These are phyloP conservation scores for Sodiomyces alkalinus DNA, from an alignment of 2,329 filamentous ascomycete species.

Conservation along the genomic window DNA sequence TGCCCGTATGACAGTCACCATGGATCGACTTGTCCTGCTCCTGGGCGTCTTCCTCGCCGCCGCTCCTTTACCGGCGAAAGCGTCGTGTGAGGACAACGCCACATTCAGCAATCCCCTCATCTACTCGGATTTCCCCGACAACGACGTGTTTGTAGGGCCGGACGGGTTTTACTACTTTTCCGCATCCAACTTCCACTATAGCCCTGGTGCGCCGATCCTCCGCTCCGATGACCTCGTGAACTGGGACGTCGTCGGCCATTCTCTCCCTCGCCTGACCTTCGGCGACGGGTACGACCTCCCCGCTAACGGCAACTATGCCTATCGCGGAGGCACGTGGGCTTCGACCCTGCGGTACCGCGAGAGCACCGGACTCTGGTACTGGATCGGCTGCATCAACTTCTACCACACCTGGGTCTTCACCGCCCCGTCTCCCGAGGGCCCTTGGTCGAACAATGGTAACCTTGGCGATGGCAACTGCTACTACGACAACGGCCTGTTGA, in stretches of 20 bases:
- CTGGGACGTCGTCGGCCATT: slow-evolving; percentile 30
- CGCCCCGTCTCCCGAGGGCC: slow-evolving; percentile 21
- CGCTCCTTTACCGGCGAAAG: not conserved
- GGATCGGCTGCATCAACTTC: slow-evolving; percentile 39
- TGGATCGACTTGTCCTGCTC: too few species aligned
- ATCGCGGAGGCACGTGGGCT: slow-evolving; percentile 40
- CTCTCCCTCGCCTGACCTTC: slow-evolving; percentile 28
- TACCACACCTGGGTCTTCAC: slow-evolving; percentile 38
- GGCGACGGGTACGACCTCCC: slow-evolving; percentile 30
- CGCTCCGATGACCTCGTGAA: slow-evolving; percentile 39
- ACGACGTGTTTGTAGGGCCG: slow-evolving; percentile 34
- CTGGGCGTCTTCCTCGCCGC: not conserved
- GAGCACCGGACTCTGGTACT: slow-evolving; percentile 35
- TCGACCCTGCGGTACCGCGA: slow-evolving; percentile 35
- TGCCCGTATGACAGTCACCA: too few species aligned
- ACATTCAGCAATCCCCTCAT: slow-evolving; percentile 35
- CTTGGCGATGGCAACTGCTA: slow-evolving; percentile 28
- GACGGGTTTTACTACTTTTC: slow-evolving; percentile 38
- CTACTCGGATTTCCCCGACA: slow-evolving; percentile 38
- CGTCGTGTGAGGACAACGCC: slow-evolving; percentile 3
- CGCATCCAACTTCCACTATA: slow-evolving; percentile 40
- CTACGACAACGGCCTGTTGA: slow-evolving; percentile 41
- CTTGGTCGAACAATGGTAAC: slow-evolving; percentile 23
- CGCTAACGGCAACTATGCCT: slow-evolving; percentile 22
- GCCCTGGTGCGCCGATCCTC: slow-evolving; percentile 39